Evolutionary conservation across 2,329 filamentous ascomycete species (phyloP), one percentile per base, ranked within the genome.

Genomic region (Phialemonium atrogriseum): DNA sequence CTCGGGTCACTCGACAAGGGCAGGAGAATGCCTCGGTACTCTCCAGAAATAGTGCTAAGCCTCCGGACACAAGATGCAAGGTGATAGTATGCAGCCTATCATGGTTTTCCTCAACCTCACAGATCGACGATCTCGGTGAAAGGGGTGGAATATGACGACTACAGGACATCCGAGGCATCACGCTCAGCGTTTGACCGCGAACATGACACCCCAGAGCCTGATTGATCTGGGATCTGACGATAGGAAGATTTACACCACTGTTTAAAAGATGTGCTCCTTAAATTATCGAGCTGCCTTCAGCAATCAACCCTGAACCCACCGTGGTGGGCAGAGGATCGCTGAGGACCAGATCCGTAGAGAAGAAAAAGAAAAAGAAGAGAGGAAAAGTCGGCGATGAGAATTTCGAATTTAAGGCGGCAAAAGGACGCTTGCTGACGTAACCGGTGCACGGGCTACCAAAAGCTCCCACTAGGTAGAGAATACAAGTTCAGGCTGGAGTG

Each of bases 91-190:
- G n/a, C n/a, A n/a, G n/a, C n/a, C n/a, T n/a, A n/a, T n/a, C 75
- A 89, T 88, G 84, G 82, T 89, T 89, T 75, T 79, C 83, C 82
- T 79, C 75, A 82, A 80, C 84, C 74, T 89, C 84, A 94, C 64
- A 47, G 73, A 77, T 82, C 84, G 68, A 93, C 79, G 84, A 81
- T 75, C 83, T 91, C 73, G 77, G 84, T 73, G 76, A 86, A 85
- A 73, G 76, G 84, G 79, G 68, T 78, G 83, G 82, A 89, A 89
- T 89, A 87, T 88, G 77, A 77, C 73, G 73, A 71, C 79, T 68
- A 65, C 66, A 61, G 62, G 61, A 56, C 56, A 44, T 62, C 58
- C 55, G 55, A 62, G 64, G 63, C 64, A 66, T 72, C 69, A 72
- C 75, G 73, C 73, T 85, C 80, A 80, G 64, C 68, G 70, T 68